Conservation (phyloP, 495 filamentous ascomycete species). For the Xylaria longipes region DNA sequence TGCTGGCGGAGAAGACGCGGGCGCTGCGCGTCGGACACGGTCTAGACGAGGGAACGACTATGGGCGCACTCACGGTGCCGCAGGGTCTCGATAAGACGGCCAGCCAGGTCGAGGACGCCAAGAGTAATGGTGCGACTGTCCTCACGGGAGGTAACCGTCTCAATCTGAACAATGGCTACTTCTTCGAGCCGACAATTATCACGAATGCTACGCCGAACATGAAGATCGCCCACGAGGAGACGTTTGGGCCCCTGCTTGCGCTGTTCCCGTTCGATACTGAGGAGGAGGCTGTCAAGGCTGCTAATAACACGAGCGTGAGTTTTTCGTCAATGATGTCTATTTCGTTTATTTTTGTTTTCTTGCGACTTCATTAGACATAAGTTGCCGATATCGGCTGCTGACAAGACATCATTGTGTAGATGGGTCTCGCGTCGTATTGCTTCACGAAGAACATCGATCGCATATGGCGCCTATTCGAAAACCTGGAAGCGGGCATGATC, state of each 20-base stretch:
- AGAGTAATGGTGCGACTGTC: constrained; percentile 63
- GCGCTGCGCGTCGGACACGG: constrained; percentile 72
- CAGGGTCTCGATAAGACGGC: constrained; percentile 67
- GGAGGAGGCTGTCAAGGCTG: constrained; percentile 66
- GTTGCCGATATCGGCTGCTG: not conserved
- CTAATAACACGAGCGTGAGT: constrained; percentile 65
- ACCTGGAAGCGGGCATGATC: constrained; percentile 79
- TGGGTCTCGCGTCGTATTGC: constrained; percentile 73
- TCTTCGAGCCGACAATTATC: constrained; percentile 76
- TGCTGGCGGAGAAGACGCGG: constrained; percentile 61
- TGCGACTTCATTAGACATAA: not conserved
- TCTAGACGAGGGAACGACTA: constrained; percentile 60
- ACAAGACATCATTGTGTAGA: constrained; percentile 36
- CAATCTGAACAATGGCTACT: constrained; percentile 58
- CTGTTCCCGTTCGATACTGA: constrained; percentile 74
- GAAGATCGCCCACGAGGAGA: constrained; percentile 72
- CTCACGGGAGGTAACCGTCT: constrained; percentile 62
- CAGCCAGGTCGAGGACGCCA: constrained; percentile 68
- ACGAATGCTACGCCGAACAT: constrained; percentile 65
- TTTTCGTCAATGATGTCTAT: not conserved
- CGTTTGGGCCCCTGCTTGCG: constrained; percentile 71
- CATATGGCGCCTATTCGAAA: constrained; percentile 74
- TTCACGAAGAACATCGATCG: constrained; percentile 79
- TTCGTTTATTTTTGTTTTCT: not conserved
- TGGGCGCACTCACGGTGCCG: constrained; percentile 72